These are phyloP conservation scores for Penicillium sumatraense DNA, from an alignment of 2,329 filamentous ascomycete species.

Conservation along the genomic window DNA sequence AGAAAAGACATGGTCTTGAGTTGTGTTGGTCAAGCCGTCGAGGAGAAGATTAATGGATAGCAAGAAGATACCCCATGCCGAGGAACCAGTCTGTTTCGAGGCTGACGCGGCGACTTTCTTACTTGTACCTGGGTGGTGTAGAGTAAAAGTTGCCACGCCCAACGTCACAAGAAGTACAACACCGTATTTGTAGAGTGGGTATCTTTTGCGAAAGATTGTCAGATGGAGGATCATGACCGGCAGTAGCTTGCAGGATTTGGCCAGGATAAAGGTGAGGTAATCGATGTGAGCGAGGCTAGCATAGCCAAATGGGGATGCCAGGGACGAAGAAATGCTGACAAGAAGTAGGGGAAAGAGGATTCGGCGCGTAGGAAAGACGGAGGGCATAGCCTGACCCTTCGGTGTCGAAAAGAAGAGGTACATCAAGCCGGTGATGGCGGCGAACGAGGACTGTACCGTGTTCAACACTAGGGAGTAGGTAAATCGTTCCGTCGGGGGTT, in stretches of 20 bases:
- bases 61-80: constrained; percentile 73
- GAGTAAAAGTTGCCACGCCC: constrained; percentile 92
- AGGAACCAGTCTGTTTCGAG: constrained; percentile 66
- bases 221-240: constrained; percentile 98
- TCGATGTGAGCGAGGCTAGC: constrained; percentile 91
- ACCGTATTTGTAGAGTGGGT: constrained; percentile 94
- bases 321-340: constrained; percentile 83
- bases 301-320: constrained; percentile 95
- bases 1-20: constrained; percentile 91
- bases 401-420: constrained; percentile 75
- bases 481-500: constrained; percentile 69
- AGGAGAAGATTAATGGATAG: constrained; percentile 90
- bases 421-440: constrained; percentile 76
- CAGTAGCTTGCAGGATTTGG: constrained; percentile 98
- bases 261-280: constrained; percentile 96
- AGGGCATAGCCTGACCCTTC: constrained; percentile 48
- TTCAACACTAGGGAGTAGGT: constrained; percentile 94
- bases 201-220: constrained; percentile 83
- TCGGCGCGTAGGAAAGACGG: constrained; percentile 73
- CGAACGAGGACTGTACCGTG: constrained; percentile 90
- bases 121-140: constrained; percentile 72
- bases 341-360: constrained; percentile 81
- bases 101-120: constrained; percentile 55
- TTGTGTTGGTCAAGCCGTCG: constrained; percentile 93
- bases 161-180: constrained; percentile 89